A percentile compares a stretch with the other conserved stretches of the same genome.
These are phyloP conservation scores for Beauveria brongniartii DNA, from an alignment of 2,329 filamentous ascomycete genomes.

Conservation along the genomic window DNA sequence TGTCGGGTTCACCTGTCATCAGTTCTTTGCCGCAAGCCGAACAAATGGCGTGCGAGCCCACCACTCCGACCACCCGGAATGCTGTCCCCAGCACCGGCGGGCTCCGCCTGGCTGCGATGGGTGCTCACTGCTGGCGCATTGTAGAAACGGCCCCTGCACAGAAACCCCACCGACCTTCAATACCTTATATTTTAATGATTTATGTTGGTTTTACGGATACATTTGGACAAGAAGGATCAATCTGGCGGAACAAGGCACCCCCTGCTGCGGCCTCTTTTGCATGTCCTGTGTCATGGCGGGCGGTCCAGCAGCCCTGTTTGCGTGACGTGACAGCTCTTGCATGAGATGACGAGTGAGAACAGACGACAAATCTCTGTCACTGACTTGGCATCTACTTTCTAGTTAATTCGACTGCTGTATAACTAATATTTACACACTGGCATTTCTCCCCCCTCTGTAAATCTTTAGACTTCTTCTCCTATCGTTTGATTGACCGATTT, in stretches of 20 bases:
- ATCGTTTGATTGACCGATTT: too few species aligned
- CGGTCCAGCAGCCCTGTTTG: not conserved
- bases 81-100: not conserved
- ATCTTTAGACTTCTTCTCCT: too few species aligned
- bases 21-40: not conserved
- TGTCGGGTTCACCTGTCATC: not conserved
- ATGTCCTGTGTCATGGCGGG: not conserved
- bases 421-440: too few species aligned
- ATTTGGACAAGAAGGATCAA: not conserved
- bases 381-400: not conserved
- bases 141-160: not conserved
- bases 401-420: too few species aligned
- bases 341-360: not conserved
- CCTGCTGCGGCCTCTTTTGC: not conserved
- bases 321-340: not conserved
- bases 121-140: not conserved
- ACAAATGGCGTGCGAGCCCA: constrained; percentile 1
- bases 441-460: not conserved
- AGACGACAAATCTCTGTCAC: not conserved
- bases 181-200: not conserved
- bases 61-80: constrained; percentile 2
- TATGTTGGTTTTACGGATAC: not conserved
- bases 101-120: not conserved
- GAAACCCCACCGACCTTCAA: not conserved
- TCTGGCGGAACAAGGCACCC: not conserved